Base-by-base conservation (phyloP, 345 rosid genomes). In the Carallia pectinifolia region DNA sequence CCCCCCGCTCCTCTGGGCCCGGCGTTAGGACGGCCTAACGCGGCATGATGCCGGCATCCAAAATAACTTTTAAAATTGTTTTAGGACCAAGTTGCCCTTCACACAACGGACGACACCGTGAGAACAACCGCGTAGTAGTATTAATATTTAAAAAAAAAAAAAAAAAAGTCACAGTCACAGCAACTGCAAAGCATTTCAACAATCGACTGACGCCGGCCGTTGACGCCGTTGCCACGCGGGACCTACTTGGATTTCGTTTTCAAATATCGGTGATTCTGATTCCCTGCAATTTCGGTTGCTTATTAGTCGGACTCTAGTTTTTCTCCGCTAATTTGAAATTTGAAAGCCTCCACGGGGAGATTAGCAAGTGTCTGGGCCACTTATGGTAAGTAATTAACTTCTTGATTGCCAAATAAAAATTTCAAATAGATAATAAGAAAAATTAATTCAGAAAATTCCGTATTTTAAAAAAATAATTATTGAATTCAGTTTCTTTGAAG, bases 331-430 rank as follows among this genome's bases (percentile, higher is more conserved):
- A 53, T 74, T 67, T 56, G 62, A 55, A 71, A 3, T 61, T 64
- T 65, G 74, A 74, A 79, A 19, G 12, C 47, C 9, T 33, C 2
- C 6, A 55, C 27, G 62, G 8, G 61, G 19, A 17, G 38, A 13
- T 53, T 34, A 23, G 17, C 5, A 13, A 17, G 34, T 58, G 62
- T 71, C 70, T 76, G 79, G 40, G 50, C 47, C 68, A 68, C 61
- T 85, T 56, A 85, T 75, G 82, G 87, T 62, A 77, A 78, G 81
- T 76, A 37, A 80, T 64, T 83, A 70, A 81, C 55, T 82, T 62
- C 62, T 12, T 47, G 50, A 44, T 12, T 12, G 17, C 48, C 9
- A 40, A 40, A 33, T 23, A 23, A 23, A 23, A 23, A 23, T 40
- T 3, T 40, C 50, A 44, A 44, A 44, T 40, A 44, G 2, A 33